phyloP scores from a whole-genome alignment of 306 rosid species.

The Dalbergia oliveri region DNA sequence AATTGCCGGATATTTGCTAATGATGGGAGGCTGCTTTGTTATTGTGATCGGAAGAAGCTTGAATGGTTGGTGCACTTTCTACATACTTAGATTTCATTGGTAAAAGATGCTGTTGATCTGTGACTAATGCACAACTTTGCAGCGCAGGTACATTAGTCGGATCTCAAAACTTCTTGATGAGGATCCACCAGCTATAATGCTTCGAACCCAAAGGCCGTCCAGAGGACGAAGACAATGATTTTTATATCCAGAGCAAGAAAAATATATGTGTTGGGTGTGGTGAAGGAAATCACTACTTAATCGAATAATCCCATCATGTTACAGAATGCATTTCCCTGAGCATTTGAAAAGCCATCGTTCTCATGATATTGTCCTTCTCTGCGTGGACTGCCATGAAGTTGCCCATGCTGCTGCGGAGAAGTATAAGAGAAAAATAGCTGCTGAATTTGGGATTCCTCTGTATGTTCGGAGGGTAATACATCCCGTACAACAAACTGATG shows the following conservation, averaged over 20 bases:
- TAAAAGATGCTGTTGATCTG: slow-evolving; percentile 35
- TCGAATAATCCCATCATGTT: slow-evolving; percentile 95
- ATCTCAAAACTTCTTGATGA: slow-evolving; percentile 86
- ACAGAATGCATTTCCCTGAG: slow-evolving; percentile 96
- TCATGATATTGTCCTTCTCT: slow-evolving; percentile 94
- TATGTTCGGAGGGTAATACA: slow-evolving; percentile 78
- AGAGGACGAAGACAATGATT: slow-evolving; percentile 95
- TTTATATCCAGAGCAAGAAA: slow-evolving; percentile 91
- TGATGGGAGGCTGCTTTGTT: slow-evolving; percentile 96
- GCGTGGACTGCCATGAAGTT: slow-evolving; percentile 98
- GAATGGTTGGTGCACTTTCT: slow-evolving; percentile 78
- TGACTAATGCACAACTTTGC: slow-evolving; percentile 46
- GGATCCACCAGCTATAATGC: slow-evolving; percentile 90
- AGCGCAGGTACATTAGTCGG: slow-evolving; percentile 88
- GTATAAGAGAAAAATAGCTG: slow-evolving; percentile 81
- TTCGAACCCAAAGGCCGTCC: slow-evolving; percentile 99
- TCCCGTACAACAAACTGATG: slow-evolving; percentile 54
- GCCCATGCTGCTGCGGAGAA: slow-evolving; percentile 98
- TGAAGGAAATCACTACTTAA: slow-evolving; percentile 89
- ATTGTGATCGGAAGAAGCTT: slow-evolving; percentile 91
- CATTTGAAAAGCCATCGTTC: slow-evolving; percentile 97
- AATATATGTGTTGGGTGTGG: slow-evolving; percentile 99
- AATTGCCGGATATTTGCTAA: slow-evolving; percentile 93
- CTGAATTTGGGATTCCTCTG: slow-evolving; percentile 93
- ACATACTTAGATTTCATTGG: slow-evolving; percentile 23